These are phyloP conservation scores for Quercus ilex DNA, from an alignment of 306 rosid species.

Conservation along the genomic window DNA sequence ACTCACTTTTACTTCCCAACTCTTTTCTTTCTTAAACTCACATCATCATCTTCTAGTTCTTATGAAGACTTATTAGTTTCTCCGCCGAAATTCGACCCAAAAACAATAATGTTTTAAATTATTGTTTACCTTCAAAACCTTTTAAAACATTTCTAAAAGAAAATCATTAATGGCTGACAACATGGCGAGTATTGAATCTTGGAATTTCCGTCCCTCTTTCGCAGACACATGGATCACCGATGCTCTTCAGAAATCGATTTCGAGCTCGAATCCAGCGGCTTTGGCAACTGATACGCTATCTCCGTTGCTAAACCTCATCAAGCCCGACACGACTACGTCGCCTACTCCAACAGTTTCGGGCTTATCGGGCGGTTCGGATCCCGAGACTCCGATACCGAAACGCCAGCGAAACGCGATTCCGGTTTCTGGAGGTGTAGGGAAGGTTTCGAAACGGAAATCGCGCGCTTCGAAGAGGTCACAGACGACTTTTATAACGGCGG, in stretches of 20 bases:
- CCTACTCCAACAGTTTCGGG: slow-evolving; percentile 62
- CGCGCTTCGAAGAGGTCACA: slow-evolving; percentile 81
- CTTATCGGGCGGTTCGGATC: slow-evolving; percentile 61
- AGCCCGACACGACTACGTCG: slow-evolving; percentile 23
- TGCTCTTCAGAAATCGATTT: slow-evolving; percentile 63
- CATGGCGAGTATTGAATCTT: slow-evolving; percentile 42
- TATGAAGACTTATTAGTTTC: not conserved
- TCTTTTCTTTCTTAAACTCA: no score
- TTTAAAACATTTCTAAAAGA: no score
- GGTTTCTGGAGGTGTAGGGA: slow-evolving; percentile 17
- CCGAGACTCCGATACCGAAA: slow-evolving; percentile 31
- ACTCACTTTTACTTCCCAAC: not conserved
- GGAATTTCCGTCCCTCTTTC: slow-evolving; percentile 40
- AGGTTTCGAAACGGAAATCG: slow-evolving; percentile 61
- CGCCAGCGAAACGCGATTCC: slow-evolving; percentile 16
- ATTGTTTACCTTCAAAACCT: no score
- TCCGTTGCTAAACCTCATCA: slow-evolving; percentile 8
- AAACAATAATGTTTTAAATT: no score
- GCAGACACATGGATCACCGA: slow-evolving; percentile 56
- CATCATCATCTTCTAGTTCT: not conserved
- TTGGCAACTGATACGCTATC: slow-evolving; percentile 16
- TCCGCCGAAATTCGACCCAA: no score
- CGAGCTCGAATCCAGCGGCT: not conserved
- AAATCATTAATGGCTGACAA: no score
- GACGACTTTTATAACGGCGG: slow-evolving; percentile 87